A percentile compares a stretch with the other conserved stretches of the same genome.
Evolutionary conservation across 1,139 yeast genomes (phyloP).

Genomic region (Keqinozyma sinolaborantium): DNA sequence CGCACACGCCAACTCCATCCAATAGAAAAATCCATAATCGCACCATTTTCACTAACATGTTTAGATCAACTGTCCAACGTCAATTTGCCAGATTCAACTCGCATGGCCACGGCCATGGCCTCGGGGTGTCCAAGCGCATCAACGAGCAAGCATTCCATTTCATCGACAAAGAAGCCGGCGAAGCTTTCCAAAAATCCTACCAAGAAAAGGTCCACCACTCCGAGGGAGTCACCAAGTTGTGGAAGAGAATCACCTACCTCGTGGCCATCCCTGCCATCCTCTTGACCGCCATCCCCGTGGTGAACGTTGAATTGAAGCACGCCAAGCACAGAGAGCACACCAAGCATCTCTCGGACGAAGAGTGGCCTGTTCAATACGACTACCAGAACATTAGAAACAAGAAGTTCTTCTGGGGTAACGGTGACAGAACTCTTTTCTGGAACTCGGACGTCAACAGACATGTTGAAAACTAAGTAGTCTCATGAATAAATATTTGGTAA

Average conservation of each 20-base stretch:
- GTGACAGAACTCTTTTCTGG: constrained; percentile 97
- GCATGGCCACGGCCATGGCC: constrained; percentile 36
- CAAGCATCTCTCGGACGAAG: constrained; percentile 75
- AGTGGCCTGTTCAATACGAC: constrained; percentile 88
- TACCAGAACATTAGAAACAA: constrained; percentile 85
- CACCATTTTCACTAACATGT: constrained; percentile 22
- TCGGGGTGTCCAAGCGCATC: constrained; percentile 37
- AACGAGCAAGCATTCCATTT: constrained; percentile 35
- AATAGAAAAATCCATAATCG: constrained; percentile 5
- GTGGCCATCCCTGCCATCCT: constrained; percentile 82
- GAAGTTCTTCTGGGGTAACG: constrained; percentile 97
- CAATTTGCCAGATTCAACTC: constrained; percentile 41
- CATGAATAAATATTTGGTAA: neutral
- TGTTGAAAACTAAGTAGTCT: constrained; percentile 31
- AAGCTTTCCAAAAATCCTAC: constrained; percentile 36
- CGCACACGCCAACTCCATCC: neutral
- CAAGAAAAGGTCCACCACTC: constrained; percentile 79
- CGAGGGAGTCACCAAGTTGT: constrained; percentile 63
- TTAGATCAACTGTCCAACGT: constrained; percentile 36
- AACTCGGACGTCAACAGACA: constrained; percentile 88
- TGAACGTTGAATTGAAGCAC: constrained; percentile 78
- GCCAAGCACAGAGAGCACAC: constrained; percentile 86
- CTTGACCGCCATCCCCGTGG: constrained; percentile 75
- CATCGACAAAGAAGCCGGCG: constrained; percentile 38
- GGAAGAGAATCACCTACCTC: constrained; percentile 81